Base-by-base conservation (phyloP, 352 stramenopile genomes). In the Phytopythium cucurbitacearum region DNA sequence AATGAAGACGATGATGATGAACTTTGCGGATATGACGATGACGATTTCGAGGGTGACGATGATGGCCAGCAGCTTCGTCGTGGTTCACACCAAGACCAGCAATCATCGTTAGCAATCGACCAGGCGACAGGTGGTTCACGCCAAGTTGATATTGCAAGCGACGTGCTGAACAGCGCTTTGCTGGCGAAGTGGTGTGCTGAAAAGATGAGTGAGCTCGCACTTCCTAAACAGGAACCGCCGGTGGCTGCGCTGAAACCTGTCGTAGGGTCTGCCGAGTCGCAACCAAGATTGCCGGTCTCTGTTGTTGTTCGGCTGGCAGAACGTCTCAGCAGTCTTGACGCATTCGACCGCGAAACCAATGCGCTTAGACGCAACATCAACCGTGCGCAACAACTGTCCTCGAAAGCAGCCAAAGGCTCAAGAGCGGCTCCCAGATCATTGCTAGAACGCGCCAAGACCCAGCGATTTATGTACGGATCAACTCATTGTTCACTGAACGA, bases 1-100 rank as follows among this genome's bases (percentile, higher is more conserved):
- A 3, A 37, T 9, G 8, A 16, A 50, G 12, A 0, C 34, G 15
- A 3, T 42, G 40, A 33, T 46, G 32, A 34, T 53, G 12, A 21
- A 34, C 7, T 43, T 13, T 37, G 42, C 36, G 5, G 32, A 48
- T 65, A 65, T 37, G 41, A 43, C 34, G 37, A 43, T 15, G 59
- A 62, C 5, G 34, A 5, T 10, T 67, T 67, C 13, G 59, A 67
- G 40, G 21, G 36, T 5, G 44, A 59, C 3, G 37, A 56, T 4
- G 28, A 16, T 7, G 16, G 4, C 35, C 12, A 41, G 34, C 33
- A 13, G 13, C 8, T n/a, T 7, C 13, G 9, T 8, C 9, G 34
- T 13, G 32, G 45, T 3, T 16, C 3, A 12, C 1, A 28, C 1
- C n/a, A 28, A 50, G 45, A 38, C 13, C 15, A 21, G 13, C 16